Evolutionary conservation across 2,329 filamentous ascomycete species (phyloP).

Genomic region (Arthrobotrys iridis): DNA sequence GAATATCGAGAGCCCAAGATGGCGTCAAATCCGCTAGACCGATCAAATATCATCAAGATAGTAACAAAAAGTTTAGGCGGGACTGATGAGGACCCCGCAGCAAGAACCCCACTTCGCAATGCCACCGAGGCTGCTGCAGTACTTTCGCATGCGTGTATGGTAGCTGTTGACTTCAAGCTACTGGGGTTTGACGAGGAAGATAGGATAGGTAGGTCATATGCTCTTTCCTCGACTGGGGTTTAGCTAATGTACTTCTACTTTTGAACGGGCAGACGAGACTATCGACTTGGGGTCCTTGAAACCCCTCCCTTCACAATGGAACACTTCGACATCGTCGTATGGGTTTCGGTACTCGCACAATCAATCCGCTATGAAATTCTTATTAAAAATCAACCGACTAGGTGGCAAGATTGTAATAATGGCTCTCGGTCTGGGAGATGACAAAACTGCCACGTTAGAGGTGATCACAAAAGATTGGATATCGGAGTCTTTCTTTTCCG

Average conservation of each 20-base stretch:
- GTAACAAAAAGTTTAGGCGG: slow-evolving; percentile 44
- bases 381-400: slow-evolving; percentile 82
- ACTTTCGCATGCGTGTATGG: slow-evolving; percentile 83
- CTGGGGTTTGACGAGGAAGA: slow-evolving; percentile 86
- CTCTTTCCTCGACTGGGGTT: neutral
- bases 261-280: slow-evolving; percentile 50
- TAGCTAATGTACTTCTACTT: neutral
- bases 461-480: slow-evolving; percentile 78
- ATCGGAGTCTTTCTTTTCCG: slow-evolving; percentile 68
- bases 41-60: slow-evolving; percentile 34
- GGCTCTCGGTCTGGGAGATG: slow-evolving; percentile 80
- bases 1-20: neutral
- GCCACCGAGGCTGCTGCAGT: slow-evolving; percentile 78
- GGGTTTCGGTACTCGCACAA: slow-evolving; percentile 87
- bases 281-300: slow-evolving; percentile 53
- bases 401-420: slow-evolving; percentile 85
- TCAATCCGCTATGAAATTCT: slow-evolving; percentile 84
- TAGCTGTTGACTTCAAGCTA: slow-evolving; percentile 80
- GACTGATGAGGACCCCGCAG: slow-evolving; percentile 60
- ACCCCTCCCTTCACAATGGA: slow-evolving; percentile 81
- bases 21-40: slow-evolving; percentile 40
- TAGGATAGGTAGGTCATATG: slow-evolving; percentile 68
- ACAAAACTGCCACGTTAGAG: slow-evolving; percentile 82
- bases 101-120: slow-evolving; percentile 70
- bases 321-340: slow-evolving; percentile 74